phyloP scores from a whole-genome alignment of 129 eudicot genomes.

The Artemisia annua region DNA sequence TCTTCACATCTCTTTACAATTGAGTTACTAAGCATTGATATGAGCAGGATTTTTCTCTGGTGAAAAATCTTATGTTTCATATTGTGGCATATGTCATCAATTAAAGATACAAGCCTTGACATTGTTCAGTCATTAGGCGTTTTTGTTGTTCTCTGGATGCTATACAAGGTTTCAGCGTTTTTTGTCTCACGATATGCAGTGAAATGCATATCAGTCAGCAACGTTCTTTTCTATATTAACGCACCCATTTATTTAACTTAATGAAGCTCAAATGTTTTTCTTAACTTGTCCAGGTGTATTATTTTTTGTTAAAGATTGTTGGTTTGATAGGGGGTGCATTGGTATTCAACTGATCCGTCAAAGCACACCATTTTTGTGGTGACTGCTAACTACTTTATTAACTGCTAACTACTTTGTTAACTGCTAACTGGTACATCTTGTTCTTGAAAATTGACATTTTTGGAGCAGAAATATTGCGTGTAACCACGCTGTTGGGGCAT shows the following conservation, averaged over 20 bases:
- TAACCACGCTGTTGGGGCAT: constrained; percentile 99
- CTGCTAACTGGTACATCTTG: constrained; percentile 99
- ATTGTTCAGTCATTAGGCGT: too few relatives aligned
- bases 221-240: too few relatives aligned
- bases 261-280: constrained; percentile 24
- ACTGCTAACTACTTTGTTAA: constrained; percentile 65
- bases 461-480: constrained; percentile 99
- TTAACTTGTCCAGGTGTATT: constrained; percentile 19
- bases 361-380: constrained; percentile 65
- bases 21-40: too few relatives aligned
- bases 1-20: too few relatives aligned
- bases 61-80: too few relatives aligned
- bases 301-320: constrained; percentile 22
- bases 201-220: too few relatives aligned
- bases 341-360: constrained; percentile 53
- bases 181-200: too few relatives aligned
- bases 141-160: too few relatives aligned
- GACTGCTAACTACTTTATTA: constrained; percentile 70
- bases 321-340: constrained; percentile 40
- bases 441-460: constrained; percentile 98
- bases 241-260: constrained; percentile 19
- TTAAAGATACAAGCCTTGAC: too few relatives aligned
- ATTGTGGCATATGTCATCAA: too few relatives aligned
- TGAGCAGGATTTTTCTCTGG: too few relatives aligned
- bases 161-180: too few relatives aligned